Conservation (phyloP, 2,329 filamentous ascomycete species). For the Penicillium sp. region DNA sequence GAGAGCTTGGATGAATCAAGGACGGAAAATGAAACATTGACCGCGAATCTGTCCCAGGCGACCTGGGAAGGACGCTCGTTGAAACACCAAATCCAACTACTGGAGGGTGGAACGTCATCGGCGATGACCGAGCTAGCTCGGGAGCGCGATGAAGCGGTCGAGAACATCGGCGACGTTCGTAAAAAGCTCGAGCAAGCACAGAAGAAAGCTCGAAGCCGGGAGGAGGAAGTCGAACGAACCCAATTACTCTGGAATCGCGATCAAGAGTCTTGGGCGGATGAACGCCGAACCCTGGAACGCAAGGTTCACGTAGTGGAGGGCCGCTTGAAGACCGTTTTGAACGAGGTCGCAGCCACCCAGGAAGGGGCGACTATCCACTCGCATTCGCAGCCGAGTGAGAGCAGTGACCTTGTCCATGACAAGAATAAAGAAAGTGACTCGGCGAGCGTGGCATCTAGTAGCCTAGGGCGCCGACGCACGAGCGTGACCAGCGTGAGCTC, state of each 20-base stretch:
- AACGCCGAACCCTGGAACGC: constrained; percentile 76
- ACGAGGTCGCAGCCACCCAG: constrained; percentile 64
- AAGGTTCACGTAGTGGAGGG: constrained; percentile 88
- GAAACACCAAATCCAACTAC: constrained; percentile 78
- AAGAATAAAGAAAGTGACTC: constrained; percentile 63
- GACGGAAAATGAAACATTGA: constrained; percentile 71
- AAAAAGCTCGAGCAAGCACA: constrained; percentile 74
- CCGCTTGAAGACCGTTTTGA: constrained; percentile 76
- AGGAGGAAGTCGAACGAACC: constrained; percentile 76
- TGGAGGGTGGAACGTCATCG: constrained; percentile 85
- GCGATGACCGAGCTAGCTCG: constrained; percentile 78
- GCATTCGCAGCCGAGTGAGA: constrained; percentile 51
- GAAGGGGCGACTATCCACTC: constrained; percentile 30
- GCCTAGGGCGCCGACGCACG: constrained; percentile 58
- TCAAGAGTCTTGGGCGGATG: constrained; percentile 78
- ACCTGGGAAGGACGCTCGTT: constrained; percentile 75
- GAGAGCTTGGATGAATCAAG: constrained; percentile 66
- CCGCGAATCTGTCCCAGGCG: constrained; percentile 59
- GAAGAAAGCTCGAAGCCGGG: constrained; percentile 73
- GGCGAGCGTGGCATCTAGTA: constrained; percentile 70
- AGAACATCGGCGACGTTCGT: constrained; percentile 67
- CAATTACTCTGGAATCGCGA: constrained; percentile 82
- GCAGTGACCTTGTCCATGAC: constrained; percentile 61
- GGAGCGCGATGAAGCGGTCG: constrained; percentile 81
- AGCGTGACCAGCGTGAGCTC: constrained; percentile 54